Conservation (phyloP, 768 basidiomycete genomes). For the Lactifluus piperatus region DNA sequence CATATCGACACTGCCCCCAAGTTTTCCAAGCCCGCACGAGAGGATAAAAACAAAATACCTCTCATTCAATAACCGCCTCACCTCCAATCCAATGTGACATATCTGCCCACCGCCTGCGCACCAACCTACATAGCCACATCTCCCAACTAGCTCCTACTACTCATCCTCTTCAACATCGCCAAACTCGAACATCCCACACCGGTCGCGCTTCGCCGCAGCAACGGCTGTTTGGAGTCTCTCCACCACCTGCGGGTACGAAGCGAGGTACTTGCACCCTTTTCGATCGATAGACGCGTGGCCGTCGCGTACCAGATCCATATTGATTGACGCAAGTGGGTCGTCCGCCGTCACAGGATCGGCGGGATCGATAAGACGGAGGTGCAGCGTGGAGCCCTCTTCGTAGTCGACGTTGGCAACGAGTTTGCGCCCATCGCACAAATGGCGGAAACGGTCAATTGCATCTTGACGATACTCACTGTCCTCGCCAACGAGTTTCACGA, state of each 20-base stretch:
- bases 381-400: constrained; percentile 66
- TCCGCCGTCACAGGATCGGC: constrained; percentile 55
- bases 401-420: constrained; percentile 94
- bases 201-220: constrained; percentile 58
- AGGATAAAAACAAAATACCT: neutral
- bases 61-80: neutral
- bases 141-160: constrained; percentile 30
- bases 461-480: constrained; percentile 85
- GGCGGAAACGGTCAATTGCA: constrained; percentile 78
- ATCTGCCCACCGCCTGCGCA: neutral
- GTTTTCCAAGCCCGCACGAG: neutral
- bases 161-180: constrained; percentile 89
- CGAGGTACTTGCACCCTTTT: constrained; percentile 65
- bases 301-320: constrained; percentile 82
- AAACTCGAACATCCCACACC: constrained; percentile 82
- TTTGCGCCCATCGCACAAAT: constrained; percentile 85
- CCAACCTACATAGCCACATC: neutral
- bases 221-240: constrained; percentile 57
- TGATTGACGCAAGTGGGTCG: constrained; percentile 73
- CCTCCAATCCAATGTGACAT: neutral
- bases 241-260: constrained; percentile 57
- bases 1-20: neutral
- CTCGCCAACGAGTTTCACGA: constrained; percentile 71
- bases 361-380: constrained; percentile 91
- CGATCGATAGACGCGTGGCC: constrained; percentile 77